These are phyloP conservation scores for Penicillium crystallinum DNA, from an alignment of 495 filamentous ascomycete species.

Conservation along the genomic window DNA sequence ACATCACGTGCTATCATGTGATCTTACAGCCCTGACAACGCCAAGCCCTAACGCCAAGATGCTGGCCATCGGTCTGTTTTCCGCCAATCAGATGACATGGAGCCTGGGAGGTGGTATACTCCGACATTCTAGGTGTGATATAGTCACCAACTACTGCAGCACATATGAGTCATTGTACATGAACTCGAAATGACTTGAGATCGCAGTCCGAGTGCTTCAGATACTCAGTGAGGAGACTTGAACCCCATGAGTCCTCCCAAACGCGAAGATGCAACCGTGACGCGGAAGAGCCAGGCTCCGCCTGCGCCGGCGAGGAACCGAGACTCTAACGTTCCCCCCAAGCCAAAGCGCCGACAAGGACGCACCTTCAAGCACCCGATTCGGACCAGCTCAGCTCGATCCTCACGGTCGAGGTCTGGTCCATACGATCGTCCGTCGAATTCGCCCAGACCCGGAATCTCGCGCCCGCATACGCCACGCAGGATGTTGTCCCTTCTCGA, in stretches of 20 bases:
- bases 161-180: neutral
- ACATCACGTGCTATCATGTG: neutral
- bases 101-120: neutral
- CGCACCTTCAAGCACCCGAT: conserved; percentile 16
- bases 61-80: neutral
- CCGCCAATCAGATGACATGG: conserved; percentile 6
- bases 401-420: conserved; percentile 1
- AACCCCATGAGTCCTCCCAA: conserved; percentile 6
- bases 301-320: neutral
- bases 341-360: conserved; percentile 9
- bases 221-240: neutral
- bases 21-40: neutral
- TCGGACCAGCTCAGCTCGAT: neutral
- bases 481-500: conserved; percentile 39
- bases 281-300: neutral
- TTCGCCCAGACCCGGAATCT: neutral
- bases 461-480: neutral
- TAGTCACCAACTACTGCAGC: neutral
- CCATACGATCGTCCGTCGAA: conserved; percentile 3
- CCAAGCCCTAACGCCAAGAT: neutral
- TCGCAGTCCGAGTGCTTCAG: neutral
- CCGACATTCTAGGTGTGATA: neutral
- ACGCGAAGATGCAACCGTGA: neutral
- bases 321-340: conserved; percentile 1
- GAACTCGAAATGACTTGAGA: neutral